These are phyloP conservation scores for Plectosphaerella cucumerina DNA, from an alignment of 2,329 filamentous ascomycete species.

Conservation along the genomic window DNA sequence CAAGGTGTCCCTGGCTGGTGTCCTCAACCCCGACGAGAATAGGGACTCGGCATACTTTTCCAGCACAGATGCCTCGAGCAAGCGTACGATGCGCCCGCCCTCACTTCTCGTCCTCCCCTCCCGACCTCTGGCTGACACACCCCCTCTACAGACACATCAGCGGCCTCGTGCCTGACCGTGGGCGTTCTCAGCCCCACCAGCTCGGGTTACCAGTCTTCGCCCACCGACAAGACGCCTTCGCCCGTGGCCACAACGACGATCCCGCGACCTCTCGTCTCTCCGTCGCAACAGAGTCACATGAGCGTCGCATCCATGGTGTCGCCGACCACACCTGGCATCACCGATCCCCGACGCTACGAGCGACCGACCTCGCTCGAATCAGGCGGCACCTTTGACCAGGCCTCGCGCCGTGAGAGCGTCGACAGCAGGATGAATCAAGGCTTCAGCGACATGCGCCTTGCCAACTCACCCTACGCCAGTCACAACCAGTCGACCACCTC, in stretches of 20 bases:
- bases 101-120: conserved; percentile 13
- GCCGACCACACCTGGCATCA: conserved; percentile 45
- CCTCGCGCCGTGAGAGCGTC: conserved; percentile 65
- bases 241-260: conserved; percentile 48
- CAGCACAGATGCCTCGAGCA: conserved; percentile 37
- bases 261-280: conserved; percentile 51
- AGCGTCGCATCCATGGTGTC: conserved; percentile 64
- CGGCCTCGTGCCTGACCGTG: conserved; percentile 29
- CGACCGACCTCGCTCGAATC: conserved; percentile 32
- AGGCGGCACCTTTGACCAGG: conserved; percentile 2
- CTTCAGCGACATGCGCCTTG: conserved; percentile 65
- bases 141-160: conserved; percentile 34
- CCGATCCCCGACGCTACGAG: conserved; percentile 39
- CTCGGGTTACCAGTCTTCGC: conserved; percentile 45
- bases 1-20: conserved; percentile 45
- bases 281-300: conserved; percentile 52
- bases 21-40: conserved; percentile 47
- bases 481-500: conserved; percentile 74
- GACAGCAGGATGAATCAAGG: conserved; percentile 73
- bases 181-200: conserved; percentile 19
- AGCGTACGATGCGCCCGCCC: conserved; percentile 26
- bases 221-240: conserved; percentile 59
- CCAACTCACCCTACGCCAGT: conserved; percentile 68
- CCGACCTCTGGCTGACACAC: conserved; percentile 4
- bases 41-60: conserved; percentile 40